phyloP scores from a whole-genome alignment of 2,329 filamentous ascomycete species.

The Trichoderma sp. region DNA sequence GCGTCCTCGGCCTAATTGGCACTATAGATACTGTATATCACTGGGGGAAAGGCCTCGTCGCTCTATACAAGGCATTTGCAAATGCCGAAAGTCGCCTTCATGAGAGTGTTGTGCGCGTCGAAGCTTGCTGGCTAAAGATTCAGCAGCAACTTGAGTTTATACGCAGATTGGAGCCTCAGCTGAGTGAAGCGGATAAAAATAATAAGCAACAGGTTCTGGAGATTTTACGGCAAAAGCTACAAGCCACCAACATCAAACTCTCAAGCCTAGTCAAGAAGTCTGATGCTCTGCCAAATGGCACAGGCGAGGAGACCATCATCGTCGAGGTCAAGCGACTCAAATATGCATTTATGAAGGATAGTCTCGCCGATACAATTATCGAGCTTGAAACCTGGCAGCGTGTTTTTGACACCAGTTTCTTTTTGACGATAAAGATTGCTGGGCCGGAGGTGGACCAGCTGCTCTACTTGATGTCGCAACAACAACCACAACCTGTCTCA shows the following conservation, averaged over 20 bases:
- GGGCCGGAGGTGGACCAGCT: constrained; percentile 21
- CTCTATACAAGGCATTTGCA: constrained; percentile 23
- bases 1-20: background rate
- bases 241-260: constrained; percentile 27
- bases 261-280: constrained; percentile 12
- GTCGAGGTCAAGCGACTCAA: constrained; percentile 14
- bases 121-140: constrained; percentile 32
- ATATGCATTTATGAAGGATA: constrained; percentile 18
- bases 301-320: background rate
- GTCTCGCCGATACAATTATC: constrained; percentile 22
- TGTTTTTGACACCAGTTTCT: constrained; percentile 30
- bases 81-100: constrained; percentile 22
- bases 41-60: constrained; percentile 23
- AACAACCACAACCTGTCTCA: background rate
- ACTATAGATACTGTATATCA: constrained; percentile 1
- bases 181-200: constrained; percentile 31
- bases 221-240: constrained; percentile 32
- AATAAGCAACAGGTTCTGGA: constrained; percentile 31
- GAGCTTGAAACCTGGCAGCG: constrained; percentile 30
- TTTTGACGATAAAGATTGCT: constrained; percentile 29
- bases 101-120: constrained; percentile 32
- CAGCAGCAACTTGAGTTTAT: constrained; percentile 32
- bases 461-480: constrained; percentile 18
- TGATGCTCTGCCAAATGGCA: background rate
- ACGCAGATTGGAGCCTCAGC: constrained; percentile 28